Base-by-base conservation (phyloP, 148 eudicot genomes). In the Spergularia marina region DNA sequence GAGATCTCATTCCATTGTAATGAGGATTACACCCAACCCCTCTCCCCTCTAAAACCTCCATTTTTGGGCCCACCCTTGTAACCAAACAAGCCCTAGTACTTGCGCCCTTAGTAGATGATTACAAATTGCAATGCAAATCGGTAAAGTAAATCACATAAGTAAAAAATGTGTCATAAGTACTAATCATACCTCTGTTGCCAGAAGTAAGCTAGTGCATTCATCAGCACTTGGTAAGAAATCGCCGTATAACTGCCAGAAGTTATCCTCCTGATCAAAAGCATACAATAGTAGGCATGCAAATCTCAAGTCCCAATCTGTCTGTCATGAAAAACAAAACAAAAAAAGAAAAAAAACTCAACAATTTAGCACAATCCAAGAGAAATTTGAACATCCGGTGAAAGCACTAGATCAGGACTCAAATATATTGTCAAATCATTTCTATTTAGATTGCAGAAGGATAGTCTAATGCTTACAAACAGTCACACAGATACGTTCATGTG, bases 251-350 rank as follows among this genome's bases (percentile, higher is more conserved):
- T 89, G 97, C 99, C 97, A 95, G 78, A 95, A 92, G 85, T 92
- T 95, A 69, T 84, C 96, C 72, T 87, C 87, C 52, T 79, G 84
- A 85, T 92, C 99, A 81, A 95, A 84, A 73, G 97, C 89, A 82
- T 69, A 85, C 77, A 95, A 84, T 77, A 95, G 91, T 83, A 95
- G 92, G 76, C 97, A 95, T 68, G 99, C 99, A 86, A 95, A 80
- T 80, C 97, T 88, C 84, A 95, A 85, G 86, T 95, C 99, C 97
- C 97, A 95, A 82, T 92, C 99, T 85, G 89, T 87, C 99, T 95
- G 99, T 78, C 85, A 85, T 53, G 75, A 67, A 15, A 36, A 79
- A 74, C 20, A 77, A 70, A 20, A 71, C 65, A 52, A 23, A 67
- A 15, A 36, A 77, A n/a, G n/a, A n/a, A 74, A 15, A 77, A 70